phyloP scores from a whole-genome alignment of 192 early-diverging fungal genomes.

The Coemansia sp. region DNA sequence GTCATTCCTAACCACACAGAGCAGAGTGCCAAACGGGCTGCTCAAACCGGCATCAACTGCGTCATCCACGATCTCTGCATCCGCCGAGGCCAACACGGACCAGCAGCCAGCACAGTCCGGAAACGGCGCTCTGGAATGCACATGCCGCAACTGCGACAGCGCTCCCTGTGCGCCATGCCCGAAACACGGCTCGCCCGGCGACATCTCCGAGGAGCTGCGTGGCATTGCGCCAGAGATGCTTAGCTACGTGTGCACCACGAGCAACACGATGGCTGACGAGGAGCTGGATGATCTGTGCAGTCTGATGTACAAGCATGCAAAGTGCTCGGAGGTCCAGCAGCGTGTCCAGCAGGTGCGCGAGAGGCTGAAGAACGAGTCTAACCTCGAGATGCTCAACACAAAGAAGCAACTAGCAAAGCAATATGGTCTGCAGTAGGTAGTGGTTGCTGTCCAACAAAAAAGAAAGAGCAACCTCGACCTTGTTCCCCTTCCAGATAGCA shows the following conservation, averaged over 20 bases:
- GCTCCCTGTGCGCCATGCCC: slow-evolving; percentile 30
- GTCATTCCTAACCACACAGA: background rate
- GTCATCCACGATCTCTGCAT: background rate
- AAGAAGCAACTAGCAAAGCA: slow-evolving; percentile 36
- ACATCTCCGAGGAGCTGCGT: slow-evolving; percentile 40
- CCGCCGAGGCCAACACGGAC: background rate
- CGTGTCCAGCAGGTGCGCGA: slow-evolving; percentile 43
- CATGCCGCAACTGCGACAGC: slow-evolving; percentile 28
- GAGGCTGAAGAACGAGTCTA: slow-evolving; percentile 37
- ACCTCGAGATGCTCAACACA: slow-evolving; percentile 36
- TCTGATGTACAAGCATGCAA: slow-evolving; percentile 55
- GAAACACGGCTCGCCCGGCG: slow-evolving; percentile 41
- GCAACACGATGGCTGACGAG: slow-evolving; percentile 40
- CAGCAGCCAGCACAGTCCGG: slow-evolving; percentile 6
- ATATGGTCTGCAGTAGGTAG: slow-evolving; percentile 24
- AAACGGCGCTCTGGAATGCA: slow-evolving; percentile 12
- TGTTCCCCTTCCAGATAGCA: background rate
- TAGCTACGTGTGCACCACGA: slow-evolving; percentile 40
- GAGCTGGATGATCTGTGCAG: slow-evolving; percentile 53
- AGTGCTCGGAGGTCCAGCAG: slow-evolving; percentile 50
- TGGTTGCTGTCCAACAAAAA: background rate
- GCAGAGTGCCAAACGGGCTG: background rate
- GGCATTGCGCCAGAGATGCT: slow-evolving; percentile 46
- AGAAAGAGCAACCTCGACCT: too few relatives aligned
- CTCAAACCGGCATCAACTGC: background rate